Evolutionary conservation across 1,284 basidiomycete species (phyloP), one percentile per base, ranked within the genome.

Genomic region (Retiboletus flavoniger): DNA sequence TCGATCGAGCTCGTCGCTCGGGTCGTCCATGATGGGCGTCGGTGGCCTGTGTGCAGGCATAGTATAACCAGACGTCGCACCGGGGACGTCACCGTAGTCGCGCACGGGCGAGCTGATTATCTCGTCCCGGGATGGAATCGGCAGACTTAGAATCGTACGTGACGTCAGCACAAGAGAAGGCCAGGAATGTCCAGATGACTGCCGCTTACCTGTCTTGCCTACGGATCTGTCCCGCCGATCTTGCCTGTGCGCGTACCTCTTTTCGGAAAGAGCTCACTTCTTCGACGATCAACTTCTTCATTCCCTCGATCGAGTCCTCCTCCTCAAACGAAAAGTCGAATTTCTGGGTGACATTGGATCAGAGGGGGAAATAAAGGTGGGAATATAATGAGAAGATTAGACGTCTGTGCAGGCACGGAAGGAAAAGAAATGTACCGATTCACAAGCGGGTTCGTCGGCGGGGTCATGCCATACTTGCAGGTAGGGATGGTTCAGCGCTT

Each of bases 321-420:
- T 89, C 87, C 74, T 99, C 97, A 62, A 99, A 99, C n/a, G 87
- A 82, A 69, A 99, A 99, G 74, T 99, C 95, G 65, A 99, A 98
- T 75, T 90, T 87, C 86, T 93, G 60, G 31, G 26, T 36, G 24
- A 26, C 7, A 11, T 38, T 1, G 16, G 39, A 43, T 60, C n/a
- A 36, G 24, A 43, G 32, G 16, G 36, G 44, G 50, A 46, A 31
- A 47, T 19, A 31, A 40, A 36, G 45, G 54, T 51, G 29, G 34
- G 58, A 61, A 53, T 10, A 38, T 3, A 16, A 36, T 1, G 7
- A 21, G 3, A 36, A 31, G 2, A 24, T 61, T 3, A 58, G 48
- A 29, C 1, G 3, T 17, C 28, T 6, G 24, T 7, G 4, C 29
- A 43, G 6, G n/a, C 14, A 24, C 42, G n/a, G 48, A 40, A 60